Evolutionary conservation across 345 rosid species (phyloP).

Genomic region (Melastoma malabathricum): DNA sequence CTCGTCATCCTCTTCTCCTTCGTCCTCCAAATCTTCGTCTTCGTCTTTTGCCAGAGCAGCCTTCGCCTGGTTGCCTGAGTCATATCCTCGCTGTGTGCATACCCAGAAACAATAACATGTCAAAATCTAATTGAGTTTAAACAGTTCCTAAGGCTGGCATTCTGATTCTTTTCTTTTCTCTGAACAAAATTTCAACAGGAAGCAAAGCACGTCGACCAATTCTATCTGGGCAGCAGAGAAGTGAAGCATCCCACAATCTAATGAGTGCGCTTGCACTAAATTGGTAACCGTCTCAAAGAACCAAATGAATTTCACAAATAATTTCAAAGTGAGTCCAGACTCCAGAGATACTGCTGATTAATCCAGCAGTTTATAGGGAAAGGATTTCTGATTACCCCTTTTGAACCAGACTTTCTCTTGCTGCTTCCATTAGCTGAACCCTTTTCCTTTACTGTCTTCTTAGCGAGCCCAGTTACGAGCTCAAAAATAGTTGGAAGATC

Average conservation of each 20-base stretch:
- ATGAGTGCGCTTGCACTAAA: no score
- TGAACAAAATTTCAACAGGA: no score
- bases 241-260: no score
- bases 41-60: slow-evolving; percentile 25
- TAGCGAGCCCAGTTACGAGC: slow-evolving; percentile 42
- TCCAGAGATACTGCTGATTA: background rate
- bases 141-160: slow-evolving; percentile 6
- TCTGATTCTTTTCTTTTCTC: background rate
- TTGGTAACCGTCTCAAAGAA: no score
- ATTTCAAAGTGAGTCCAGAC: slow-evolving; percentile 26
- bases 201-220: no score
- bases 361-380: background rate
- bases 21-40: slow-evolving; percentile 35
- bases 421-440: slow-evolving; percentile 37
- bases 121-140: background rate
- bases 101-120: slow-evolving; percentile 9
- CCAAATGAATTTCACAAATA: slow-evolving; percentile 25
- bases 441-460: slow-evolving; percentile 42
- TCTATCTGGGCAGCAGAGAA: no score
- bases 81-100: slow-evolving; percentile 18
- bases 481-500: slow-evolving; percentile 65
- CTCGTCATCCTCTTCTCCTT: slow-evolving; percentile 39
- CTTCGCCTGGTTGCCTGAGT: slow-evolving; percentile 31
- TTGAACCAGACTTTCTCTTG: slow-evolving; percentile 45
- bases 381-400: slow-evolving; percentile 7